phyloP scores from a whole-genome alignment of 108 stramenopile genomes.

The Fragilaria radians region DNA sequence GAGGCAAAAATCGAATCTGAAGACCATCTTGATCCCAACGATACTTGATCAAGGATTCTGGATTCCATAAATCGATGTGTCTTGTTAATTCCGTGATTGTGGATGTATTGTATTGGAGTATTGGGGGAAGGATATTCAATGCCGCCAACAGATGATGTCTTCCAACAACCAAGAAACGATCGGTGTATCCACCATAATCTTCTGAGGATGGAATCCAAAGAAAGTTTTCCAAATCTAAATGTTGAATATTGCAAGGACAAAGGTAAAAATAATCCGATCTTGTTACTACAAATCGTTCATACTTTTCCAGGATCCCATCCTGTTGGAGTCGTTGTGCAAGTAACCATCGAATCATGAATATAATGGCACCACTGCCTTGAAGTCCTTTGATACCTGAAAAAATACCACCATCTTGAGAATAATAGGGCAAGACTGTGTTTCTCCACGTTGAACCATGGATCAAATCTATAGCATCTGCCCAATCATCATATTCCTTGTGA shows the following conservation, averaged over 20 bases:
- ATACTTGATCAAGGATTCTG: conserved; percentile 16
- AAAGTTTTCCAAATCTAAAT: conserved; percentile 10
- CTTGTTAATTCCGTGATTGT: too few relatives aligned
- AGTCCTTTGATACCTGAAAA: conserved; percentile 21
- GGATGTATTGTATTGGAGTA: too few relatives aligned
- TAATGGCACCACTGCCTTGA: conserved; percentile 26
- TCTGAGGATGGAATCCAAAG: conserved; percentile 31
- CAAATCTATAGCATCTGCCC: conserved; percentile 37
- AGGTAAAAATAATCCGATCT: conserved; percentile 41
- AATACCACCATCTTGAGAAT: background rate
- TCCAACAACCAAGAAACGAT: conserved; percentile 23
- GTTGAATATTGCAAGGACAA: conserved; percentile 23
- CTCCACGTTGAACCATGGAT: conserved; percentile 28
- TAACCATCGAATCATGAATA: conserved; percentile 39
- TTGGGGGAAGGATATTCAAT: conserved; percentile 30
- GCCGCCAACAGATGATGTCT: conserved; percentile 13
- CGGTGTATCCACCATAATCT: conserved; percentile 30
- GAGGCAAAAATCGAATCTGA: conserved; percentile 5
- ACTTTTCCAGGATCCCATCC: conserved; percentile 8
- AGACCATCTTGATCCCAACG: conserved; percentile 20
- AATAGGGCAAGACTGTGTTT: conserved; percentile 3
- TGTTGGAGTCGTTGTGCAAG: conserved; percentile 10
- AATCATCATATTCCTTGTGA: conserved; percentile 32
- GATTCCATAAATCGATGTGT: too few relatives aligned
- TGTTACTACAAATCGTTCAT: conserved; percentile 43